Evolutionary conservation across 176 grass and related monocot species (phyloP).

Genomic region (Oryza rufipogon): DNA sequence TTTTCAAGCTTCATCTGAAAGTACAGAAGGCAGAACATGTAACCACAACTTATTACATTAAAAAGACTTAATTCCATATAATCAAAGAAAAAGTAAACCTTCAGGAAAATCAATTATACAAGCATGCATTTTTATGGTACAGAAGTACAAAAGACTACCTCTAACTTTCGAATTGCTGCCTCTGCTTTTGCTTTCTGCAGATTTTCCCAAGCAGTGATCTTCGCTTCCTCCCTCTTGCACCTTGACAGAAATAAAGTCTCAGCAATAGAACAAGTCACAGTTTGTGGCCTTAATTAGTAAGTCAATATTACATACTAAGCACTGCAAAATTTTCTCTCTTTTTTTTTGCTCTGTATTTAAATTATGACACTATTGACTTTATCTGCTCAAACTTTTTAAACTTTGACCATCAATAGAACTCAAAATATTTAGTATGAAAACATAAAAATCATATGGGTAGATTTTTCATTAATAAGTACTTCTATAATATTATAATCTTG

Average conservation of each 20-base stretch:
- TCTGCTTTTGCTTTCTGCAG: constrained; percentile 91
- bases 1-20: constrained; percentile 98
- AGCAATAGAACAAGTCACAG: constrained; percentile 29
- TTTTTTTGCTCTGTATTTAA: neutral
- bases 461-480: no score
- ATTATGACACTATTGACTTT: no score
- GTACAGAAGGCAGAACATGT: neutral
- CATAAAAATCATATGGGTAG: no score
- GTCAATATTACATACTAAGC: neutral
- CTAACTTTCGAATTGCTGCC: constrained; percentile 74
- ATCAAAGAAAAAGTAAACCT: neutral
- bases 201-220: constrained; percentile 94
- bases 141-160: constrained; percentile 56
- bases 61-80: neutral
- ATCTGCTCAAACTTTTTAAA: no score
- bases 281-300: neutral
- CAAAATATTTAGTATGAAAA: no score
- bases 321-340: neutral
- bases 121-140: neutral
- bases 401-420: no score
- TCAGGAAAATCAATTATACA: neutral
- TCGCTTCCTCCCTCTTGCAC: constrained; percentile 87
- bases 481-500: no score
- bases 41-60: neutral
- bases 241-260: constrained; percentile 51